Evolutionary conservation across 495 filamentous ascomycete species (phyloP).

Genomic region (Aspergillus indologenus): DNA sequence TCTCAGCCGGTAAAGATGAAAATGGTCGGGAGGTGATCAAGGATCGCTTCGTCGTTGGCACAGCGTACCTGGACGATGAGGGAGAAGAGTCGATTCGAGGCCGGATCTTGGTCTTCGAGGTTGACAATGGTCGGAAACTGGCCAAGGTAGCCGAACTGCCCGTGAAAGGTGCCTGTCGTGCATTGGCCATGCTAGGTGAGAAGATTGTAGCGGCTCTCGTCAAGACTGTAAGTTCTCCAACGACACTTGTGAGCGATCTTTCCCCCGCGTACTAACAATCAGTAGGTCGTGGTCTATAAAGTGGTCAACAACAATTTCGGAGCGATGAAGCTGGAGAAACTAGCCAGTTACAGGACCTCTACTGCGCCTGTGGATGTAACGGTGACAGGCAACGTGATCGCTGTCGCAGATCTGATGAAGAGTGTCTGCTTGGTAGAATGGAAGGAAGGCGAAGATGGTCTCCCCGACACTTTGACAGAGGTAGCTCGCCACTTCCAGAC

Average conservation of each 20-base stretch:
- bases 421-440: slow-evolving; percentile 75
- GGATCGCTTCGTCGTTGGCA: slow-evolving; percentile 88
- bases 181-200: slow-evolving; percentile 67
- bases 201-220: slow-evolving; percentile 81
- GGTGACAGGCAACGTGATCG: slow-evolving; percentile 65
- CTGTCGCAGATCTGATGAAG: slow-evolving; percentile 93
- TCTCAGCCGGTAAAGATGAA: slow-evolving; percentile 59
- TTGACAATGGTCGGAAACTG: slow-evolving; percentile 68
- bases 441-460: slow-evolving; percentile 41
- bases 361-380: slow-evolving; percentile 84
- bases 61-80: slow-evolving; percentile 67
- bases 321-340: slow-evolving; percentile 53
- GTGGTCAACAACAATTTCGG: slow-evolving; percentile 48
- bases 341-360: slow-evolving; percentile 73
- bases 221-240: slow-evolving; percentile 65
- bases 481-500: slow-evolving; percentile 77
- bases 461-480: slow-evolving; percentile 58
- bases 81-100: slow-evolving; percentile 56
- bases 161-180: slow-evolving; percentile 74
- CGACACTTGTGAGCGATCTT: not conserved
- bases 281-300: slow-evolving; percentile 56
- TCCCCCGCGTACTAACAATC: slow-evolving; percentile 10
- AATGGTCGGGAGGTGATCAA: slow-evolving; percentile 32
- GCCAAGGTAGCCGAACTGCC: slow-evolving; percentile 61
- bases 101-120: slow-evolving; percentile 78